These are phyloP conservation scores for Dendrobium catenatum DNA, from an alignment of 106 monocot species.

Conservation along the genomic window DNA sequence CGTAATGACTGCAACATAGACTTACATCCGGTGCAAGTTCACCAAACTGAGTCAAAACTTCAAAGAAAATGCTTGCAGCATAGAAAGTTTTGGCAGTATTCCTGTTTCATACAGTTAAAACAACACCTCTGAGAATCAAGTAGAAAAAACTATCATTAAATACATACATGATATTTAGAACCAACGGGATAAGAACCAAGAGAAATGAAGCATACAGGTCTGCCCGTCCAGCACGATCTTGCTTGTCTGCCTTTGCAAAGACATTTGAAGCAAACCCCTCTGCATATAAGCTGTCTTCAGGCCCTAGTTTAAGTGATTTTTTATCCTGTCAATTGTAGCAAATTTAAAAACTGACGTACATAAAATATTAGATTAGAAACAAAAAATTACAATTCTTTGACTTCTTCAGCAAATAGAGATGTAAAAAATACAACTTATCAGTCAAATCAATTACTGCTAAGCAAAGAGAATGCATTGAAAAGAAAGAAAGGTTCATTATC, in stretches of 20 bases:
- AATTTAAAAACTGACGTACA: background rate
- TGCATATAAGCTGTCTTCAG: slow-evolving; percentile 79
- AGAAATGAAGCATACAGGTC: slow-evolving; percentile 49
- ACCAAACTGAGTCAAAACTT: slow-evolving; percentile 82
- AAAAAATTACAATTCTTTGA: background rate
- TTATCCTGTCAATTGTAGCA: slow-evolving; percentile 60
- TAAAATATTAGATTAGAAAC: background rate
- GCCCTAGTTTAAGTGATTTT: slow-evolving; percentile 58
- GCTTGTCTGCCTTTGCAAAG: slow-evolving; percentile 96
- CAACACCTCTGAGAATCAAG: background rate
- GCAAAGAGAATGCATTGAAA: background rate
- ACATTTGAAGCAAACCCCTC: slow-evolving; percentile 96
- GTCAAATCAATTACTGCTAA: background rate
- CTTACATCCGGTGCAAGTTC: slow-evolving; percentile 86
- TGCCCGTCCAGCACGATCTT: slow-evolving; percentile 86
- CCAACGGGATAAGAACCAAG: background rate
- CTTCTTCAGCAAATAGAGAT: background rate
- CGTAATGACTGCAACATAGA: slow-evolving; percentile 5
- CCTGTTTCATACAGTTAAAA: slow-evolving; percentile 32
- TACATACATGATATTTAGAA: background rate
- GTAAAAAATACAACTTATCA: background rate
- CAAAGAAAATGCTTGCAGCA: slow-evolving; percentile 93
- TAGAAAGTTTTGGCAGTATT: slow-evolving; percentile 97
- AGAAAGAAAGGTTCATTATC: background rate
- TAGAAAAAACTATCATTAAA: slow-evolving; percentile 4